phyloP scores from a whole-genome alignment of 768 basidiomycete species.

The Boletellus sp. region DNA sequence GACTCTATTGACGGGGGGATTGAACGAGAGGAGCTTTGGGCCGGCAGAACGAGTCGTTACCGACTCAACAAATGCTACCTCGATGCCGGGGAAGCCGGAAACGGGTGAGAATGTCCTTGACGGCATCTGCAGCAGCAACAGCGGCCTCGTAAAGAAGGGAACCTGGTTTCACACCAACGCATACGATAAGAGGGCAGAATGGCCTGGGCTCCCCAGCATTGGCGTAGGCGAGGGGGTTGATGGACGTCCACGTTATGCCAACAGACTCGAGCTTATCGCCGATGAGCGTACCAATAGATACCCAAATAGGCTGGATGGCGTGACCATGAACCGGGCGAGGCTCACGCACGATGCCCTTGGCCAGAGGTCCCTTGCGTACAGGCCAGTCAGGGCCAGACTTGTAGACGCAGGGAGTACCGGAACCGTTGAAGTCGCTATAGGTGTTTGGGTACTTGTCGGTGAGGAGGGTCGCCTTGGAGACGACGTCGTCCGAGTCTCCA shows the following conservation, averaged over 20 bases:
- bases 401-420: constrained; percentile 5
- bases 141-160: not conserved
- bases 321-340: not conserved
- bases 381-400: not conserved
- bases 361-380: not conserved
- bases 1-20: not conserved
- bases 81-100: constrained; percentile 2
- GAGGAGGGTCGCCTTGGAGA: too few relatives aligned
- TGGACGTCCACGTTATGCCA: not conserved
- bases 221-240: not conserved
- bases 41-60: not conserved
- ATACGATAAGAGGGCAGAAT: not conserved
- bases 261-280: not conserved
- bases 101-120: not conserved
- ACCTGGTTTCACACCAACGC: not conserved
- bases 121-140: not conserved
- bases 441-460: not conserved
- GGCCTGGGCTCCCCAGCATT: not conserved
- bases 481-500: too few relatives aligned
- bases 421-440: not conserved
- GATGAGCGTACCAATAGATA: not conserved
- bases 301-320: not conserved
- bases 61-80: not conserved
- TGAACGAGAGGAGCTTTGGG: not conserved
- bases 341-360: not conserved